Evolutionary conservation across 2,329 filamentous ascomycete species (phyloP).

Genomic region (Blastomyces emzantsi): DNA sequence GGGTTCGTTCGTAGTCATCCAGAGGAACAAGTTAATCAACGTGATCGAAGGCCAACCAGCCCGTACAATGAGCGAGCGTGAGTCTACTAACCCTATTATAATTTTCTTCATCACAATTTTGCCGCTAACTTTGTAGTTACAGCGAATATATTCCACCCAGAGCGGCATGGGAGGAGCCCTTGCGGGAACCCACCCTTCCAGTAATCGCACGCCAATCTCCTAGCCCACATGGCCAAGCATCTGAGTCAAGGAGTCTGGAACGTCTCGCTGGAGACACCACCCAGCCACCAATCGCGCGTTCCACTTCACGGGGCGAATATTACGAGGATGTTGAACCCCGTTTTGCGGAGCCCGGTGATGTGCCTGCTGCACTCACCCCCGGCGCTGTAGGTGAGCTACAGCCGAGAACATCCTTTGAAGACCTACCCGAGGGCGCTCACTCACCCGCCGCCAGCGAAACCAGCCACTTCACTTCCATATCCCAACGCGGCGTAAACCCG

Average conservation of each 20-base stretch:
- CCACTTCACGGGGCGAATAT: constrained; percentile 50
- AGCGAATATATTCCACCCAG: constrained; percentile 40
- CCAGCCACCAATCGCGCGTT: constrained; percentile 20
- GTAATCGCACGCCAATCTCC: constrained; percentile 13
- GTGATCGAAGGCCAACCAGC: constrained; percentile 58
- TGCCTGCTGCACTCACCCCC: constrained; percentile 33
- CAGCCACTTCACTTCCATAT: constrained; percentile 83
- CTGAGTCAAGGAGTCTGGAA: constrained; percentile 16
- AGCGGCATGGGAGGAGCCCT: constrained; percentile 25
- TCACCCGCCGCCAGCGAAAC: constrained; percentile 70
- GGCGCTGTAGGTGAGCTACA: constrained; percentile 33
- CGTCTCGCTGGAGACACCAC: constrained; percentile 14
- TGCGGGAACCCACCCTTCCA: constrained; percentile 10
- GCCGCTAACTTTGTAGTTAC: not conserved
- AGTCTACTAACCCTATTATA: constrained; percentile 29
- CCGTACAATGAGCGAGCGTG: constrained; percentile 67
- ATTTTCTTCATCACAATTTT: constrained; percentile 8
- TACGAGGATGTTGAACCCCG: constrained; percentile 91
- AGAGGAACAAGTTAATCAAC: constrained; percentile 32
- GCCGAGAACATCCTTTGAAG: constrained; percentile 50
- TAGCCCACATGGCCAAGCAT: constrained; percentile 3
- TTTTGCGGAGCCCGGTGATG: constrained; percentile 51
- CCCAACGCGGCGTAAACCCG: constrained; percentile 79
- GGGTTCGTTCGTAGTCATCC: constrained; percentile 67
- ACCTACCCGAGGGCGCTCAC: constrained; percentile 53